Percentiles rank a stretch among this genome's conserved stretches.
These are phyloP conservation scores for Leptographium radiaticola DNA, from an alignment of 2,329 filamentous ascomycete species.

Conservation along the genomic window DNA sequence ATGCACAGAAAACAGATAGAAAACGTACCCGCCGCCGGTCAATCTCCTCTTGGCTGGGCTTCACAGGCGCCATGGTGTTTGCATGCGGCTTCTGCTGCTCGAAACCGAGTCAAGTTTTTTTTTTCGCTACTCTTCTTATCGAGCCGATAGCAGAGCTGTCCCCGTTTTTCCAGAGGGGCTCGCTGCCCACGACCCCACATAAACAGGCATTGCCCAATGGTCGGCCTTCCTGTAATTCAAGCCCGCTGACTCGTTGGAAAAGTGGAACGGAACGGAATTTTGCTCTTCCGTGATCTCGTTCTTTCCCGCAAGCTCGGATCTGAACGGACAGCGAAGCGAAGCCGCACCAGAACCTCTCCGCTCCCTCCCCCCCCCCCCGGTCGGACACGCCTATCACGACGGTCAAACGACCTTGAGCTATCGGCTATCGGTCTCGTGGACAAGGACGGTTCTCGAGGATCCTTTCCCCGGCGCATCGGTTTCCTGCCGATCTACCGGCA, in stretches of 20 bases:
- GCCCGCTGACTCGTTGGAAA: slow-evolving; percentile 9
- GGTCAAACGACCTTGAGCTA: slow-evolving; percentile 12
- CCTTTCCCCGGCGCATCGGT: neutral
- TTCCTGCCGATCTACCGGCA: slow-evolving; percentile 1
- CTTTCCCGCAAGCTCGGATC: slow-evolving; percentile 11
- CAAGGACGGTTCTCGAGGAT: slow-evolving; percentile 10
- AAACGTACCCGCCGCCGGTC: slow-evolving; percentile 45
- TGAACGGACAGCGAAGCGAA: slow-evolving; percentile 9
- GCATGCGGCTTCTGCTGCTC: neutral
- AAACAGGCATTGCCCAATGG: slow-evolving; percentile 5
- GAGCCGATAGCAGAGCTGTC: neutral
- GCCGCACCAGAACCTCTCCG: slow-evolving; percentile 3
- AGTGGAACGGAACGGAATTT: slow-evolving; percentile 8
- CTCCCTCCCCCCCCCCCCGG: neutral
- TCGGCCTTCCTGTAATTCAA: slow-evolving; percentile 8
- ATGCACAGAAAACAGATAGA: neutral
- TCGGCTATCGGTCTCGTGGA: slow-evolving; percentile 15
- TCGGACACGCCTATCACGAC: neutral
- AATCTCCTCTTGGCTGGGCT: slow-evolving; percentile 41
- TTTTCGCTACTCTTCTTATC: neutral
- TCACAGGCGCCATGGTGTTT: slow-evolving; percentile 27
- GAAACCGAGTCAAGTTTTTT: slow-evolving; percentile 1
- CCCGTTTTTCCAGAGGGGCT: neutral
- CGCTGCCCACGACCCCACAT: neutral
- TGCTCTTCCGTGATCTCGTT: slow-evolving; percentile 7